phyloP scores from a whole-genome alignment of 331 rosid species.

The Rhamnella rubrinervis region DNA sequence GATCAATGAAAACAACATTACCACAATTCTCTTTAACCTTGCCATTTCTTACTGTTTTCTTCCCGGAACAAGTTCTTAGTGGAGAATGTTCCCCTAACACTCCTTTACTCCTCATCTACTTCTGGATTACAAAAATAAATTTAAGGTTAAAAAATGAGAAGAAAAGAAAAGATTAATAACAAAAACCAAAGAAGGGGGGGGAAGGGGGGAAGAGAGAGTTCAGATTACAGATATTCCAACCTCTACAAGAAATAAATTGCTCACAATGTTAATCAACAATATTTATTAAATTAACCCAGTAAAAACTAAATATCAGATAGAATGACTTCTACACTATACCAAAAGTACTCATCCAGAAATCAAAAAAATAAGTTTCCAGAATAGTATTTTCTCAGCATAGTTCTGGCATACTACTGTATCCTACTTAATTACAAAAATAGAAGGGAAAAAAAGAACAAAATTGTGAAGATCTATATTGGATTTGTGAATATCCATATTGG shows the following conservation, averaged over 20 bases:
- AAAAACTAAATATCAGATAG: neutral
- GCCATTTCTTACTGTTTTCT: conserved; percentile 29
- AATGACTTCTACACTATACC: neutral
- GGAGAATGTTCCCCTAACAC: conserved; percentile 39
- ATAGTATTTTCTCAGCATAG: neutral
- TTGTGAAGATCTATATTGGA: too few relatives aligned
- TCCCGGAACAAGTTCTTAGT: conserved; percentile 48
- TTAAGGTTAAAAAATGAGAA: conserved; percentile 1
- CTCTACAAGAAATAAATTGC: neutral
- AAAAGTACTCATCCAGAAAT: neutral
- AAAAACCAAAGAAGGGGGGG: neutral
- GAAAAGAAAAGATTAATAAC: too few relatives aligned
- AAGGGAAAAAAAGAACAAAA: neutral
- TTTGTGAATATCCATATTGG: too few relatives aligned
- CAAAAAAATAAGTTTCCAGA: neutral
- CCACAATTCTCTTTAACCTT: conserved; percentile 32
- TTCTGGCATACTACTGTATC: neutral
- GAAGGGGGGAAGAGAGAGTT: neutral
- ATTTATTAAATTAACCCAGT: neutral
- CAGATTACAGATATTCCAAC: neutral
- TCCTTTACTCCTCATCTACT: conserved; percentile 55
- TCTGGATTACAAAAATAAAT: conserved; percentile 28
- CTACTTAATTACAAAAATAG: neutral
- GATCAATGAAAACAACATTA: conserved; percentile 55
- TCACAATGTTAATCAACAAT: too few relatives aligned